Base-by-base conservation (phyloP, 1,284 basidiomycete species). In the Mycena citricolor region DNA sequence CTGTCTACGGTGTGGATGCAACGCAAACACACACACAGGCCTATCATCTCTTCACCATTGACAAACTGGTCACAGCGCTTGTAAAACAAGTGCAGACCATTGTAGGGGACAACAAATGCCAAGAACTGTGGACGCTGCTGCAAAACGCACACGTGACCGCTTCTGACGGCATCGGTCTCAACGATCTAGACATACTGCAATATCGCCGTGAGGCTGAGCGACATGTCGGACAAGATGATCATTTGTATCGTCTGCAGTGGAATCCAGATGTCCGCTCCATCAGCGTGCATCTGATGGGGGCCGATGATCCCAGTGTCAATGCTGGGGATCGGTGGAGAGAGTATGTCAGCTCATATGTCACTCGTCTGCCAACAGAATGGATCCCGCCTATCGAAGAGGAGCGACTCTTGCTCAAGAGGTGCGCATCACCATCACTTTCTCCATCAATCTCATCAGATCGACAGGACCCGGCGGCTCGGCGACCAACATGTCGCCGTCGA, bases 11-110 rank as follows among this genome's bases (percentile, higher is more conserved):
- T n/a, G n/a, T n/a, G n/a, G n/a, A n/a, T n/a, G n/a, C n/a, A n/a
- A n/a, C n/a, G n/a, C n/a, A n/a, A n/a, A n/a, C n/a, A n/a, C n/a
- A n/a, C n/a, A n/a, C 28, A 47, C 56, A 89, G 84, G 86, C 85
- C 6, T 95, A 91, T 68, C 77, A 86, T 42, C 71, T 94, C 58
- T 97, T 94, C 62, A 97, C 94, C 1, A 62, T 98, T 52, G 94
- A 98, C 73, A 91, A 94, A 66, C 71, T 95, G 36, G 85, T 97
- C 51, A 83, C 80, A 16, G 87, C 83, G 42, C 81, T 93, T 55
- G 82, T 92, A 66, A 97, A 91, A 70, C 94, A 90, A 78, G 92
- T 91, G 21, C 94, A 97, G 66, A 87, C 85, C 6, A 82, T 94
- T 48, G 69, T 92, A 39, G 73, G 74, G 24, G 85, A 88, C 60